Conservation (phyloP, 2,329 filamentous ascomycete species). For the Knoxdaviesia capensis region DNA sequence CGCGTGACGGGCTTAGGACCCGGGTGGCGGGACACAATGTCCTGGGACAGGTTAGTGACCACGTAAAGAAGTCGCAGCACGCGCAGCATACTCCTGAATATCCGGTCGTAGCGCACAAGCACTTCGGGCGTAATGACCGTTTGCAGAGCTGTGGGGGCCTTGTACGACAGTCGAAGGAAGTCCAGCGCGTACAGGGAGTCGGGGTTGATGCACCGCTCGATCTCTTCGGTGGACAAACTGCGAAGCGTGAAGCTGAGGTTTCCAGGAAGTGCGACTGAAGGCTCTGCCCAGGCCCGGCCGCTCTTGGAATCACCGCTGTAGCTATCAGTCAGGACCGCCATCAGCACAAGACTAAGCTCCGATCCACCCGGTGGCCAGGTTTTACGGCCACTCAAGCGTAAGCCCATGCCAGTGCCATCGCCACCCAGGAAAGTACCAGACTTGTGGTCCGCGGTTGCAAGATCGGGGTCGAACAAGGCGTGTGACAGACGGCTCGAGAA, state of each 20-base stretch:
- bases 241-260: slow-evolving; percentile 70
- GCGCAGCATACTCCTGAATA: slow-evolving; percentile 65
- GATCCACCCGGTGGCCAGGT: slow-evolving; percentile 90
- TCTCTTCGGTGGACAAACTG: slow-evolving; percentile 57
- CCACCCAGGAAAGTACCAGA: slow-evolving; percentile 29
- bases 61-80: slow-evolving; percentile 63
- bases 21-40: slow-evolving; percentile 22
- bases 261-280: slow-evolving; percentile 33
- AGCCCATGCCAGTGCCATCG: slow-evolving; percentile 54
- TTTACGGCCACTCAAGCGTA: slow-evolving; percentile 61
- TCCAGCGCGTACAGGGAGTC: slow-evolving; percentile 76
- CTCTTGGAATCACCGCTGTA: slow-evolving; percentile 19
- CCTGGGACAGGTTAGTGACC: slow-evolving; percentile 41
- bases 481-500: slow-evolving; percentile 66
- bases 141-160: slow-evolving; percentile 48
- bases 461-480: slow-evolving; percentile 66
- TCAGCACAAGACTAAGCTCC: slow-evolving; percentile 73
- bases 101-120: slow-evolving; percentile 61
- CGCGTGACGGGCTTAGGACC: slow-evolving; percentile 15
- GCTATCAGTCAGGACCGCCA: slow-evolving; percentile 65
- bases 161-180: slow-evolving; percentile 76
- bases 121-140: slow-evolving; percentile 51
- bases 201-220: slow-evolving; percentile 65
- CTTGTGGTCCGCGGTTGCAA: slow-evolving; percentile 58
- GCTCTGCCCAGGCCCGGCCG: slow-evolving; percentile 11